A percentile compares a stretch with the other conserved stretches of the same genome.
phyloP scores from a whole-genome alignment of 345 rosid species.

The Ceriops tagal region DNA sequence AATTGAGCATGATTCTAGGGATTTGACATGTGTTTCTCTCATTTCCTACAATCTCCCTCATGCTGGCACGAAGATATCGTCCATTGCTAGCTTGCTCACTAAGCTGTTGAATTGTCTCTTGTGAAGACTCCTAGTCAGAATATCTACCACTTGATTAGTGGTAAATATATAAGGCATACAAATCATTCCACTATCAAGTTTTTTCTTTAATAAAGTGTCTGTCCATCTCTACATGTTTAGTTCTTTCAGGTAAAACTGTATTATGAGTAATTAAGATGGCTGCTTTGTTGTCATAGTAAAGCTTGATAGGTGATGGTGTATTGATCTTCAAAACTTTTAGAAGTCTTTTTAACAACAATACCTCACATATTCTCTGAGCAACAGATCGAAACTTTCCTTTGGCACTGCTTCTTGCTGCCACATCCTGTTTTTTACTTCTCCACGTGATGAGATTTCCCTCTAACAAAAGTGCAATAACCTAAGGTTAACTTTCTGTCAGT shows the following conservation, averaged over 20 bases:
- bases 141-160: background rate
- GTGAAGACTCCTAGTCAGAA: background rate
- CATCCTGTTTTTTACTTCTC: conserved; percentile 1
- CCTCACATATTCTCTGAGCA: background rate
- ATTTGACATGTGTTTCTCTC: no score
- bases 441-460: conserved; percentile 1
- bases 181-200: background rate
- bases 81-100: background rate
- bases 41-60: background rate
- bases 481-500: background rate
- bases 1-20: no score
- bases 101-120: background rate
- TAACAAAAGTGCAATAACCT: background rate
- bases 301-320: background rate
- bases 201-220: background rate
- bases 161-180: background rate
- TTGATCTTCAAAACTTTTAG: background rate
- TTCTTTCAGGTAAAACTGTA: background rate
- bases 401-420: background rate
- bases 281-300: no score
- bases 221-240: background rate
- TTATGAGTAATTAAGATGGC: background rate
- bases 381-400: background rate
- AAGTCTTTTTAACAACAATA: background rate
- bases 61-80: background rate